Conservation (phyloP, 176 grass and related monocot genomes). For the Aegilops umbellulata region DNA sequence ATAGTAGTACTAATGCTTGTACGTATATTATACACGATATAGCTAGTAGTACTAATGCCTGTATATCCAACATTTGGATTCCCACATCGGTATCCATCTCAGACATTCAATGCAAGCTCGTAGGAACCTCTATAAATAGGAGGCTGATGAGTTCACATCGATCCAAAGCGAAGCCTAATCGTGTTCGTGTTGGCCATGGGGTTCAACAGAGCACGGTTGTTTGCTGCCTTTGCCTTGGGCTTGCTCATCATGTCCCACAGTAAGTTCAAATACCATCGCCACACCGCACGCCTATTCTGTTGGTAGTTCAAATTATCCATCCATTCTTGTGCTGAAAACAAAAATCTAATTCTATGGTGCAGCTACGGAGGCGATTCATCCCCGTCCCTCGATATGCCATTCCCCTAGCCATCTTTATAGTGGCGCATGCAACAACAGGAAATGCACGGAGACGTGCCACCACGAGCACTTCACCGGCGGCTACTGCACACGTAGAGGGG, state of each 20-base stretch:
- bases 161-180: too few relatives aligned
- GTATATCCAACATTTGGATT: neutral
- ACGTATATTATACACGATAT: too few relatives aligned
- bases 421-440: neutral
- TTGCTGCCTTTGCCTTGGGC: neutral
- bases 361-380: neutral
- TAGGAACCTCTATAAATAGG: neutral
- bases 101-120: neutral
- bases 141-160: neutral
- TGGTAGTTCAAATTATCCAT: too few relatives aligned
- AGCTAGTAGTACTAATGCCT: neutral
- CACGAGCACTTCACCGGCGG: neutral
- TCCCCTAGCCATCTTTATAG: neutral
- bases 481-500: neutral
- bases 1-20: neutral
- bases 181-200: neutral
- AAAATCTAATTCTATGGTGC: too few relatives aligned
- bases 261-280: neutral
- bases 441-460: neutral
- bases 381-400: neutral
- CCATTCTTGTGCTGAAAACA: neutral
- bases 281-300: neutral
- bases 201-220: neutral
- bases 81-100: neutral
- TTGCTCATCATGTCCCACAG: neutral